Evolutionary conservation across 441 rosid species (phyloP), one percentile per base, ranked within the genome.

Genomic region (Hura crepitans): DNA sequence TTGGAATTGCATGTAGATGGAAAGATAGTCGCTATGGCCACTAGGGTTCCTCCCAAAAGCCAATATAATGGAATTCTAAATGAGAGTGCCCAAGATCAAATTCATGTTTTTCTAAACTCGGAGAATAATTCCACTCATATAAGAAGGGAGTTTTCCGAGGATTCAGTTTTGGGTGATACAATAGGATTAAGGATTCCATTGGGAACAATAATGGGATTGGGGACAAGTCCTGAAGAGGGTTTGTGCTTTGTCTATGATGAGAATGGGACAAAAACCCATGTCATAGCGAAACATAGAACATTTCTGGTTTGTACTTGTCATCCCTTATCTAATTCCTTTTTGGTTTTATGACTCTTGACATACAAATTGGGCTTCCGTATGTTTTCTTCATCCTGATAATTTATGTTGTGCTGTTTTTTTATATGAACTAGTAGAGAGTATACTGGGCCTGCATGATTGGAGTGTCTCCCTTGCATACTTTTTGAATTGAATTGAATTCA

Each of bases 271-370:
- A 92, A 90, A 85, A 90, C 97, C 69, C 99, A 94, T 74, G 88
- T 84, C 78, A 70, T 90, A 72, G 82, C 89, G 91, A 94, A 91
- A 81, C 97, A 91, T 73, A 87, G 98, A 79, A 92, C 97, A 66
- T 81, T 92, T 72, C 84, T 94, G 96, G 98, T 93, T 76, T 72
- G 93, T 87, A 69, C n/a, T 25, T 12, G 15, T 78, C 72, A 72
- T 78, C 66, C 76, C 39, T 57, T 39, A 53, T 71, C 56, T 50
- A 35, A 64, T 25, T 76, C 49, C n/a, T 47, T 30, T 45, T 55
- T 43, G 58, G 15, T 20, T 33, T 68, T 31, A 31, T 49, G 70
- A 53, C 57, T 62, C 35, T 58, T 57, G 25, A 66, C 39, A 67
- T 73, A 39, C 74, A 43, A 12, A 37, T 57, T 73, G 27, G 20